Evolutionary conservation across 352 stramenopile genomes (phyloP).

Genomic region (Blastocystis sp.): DNA sequence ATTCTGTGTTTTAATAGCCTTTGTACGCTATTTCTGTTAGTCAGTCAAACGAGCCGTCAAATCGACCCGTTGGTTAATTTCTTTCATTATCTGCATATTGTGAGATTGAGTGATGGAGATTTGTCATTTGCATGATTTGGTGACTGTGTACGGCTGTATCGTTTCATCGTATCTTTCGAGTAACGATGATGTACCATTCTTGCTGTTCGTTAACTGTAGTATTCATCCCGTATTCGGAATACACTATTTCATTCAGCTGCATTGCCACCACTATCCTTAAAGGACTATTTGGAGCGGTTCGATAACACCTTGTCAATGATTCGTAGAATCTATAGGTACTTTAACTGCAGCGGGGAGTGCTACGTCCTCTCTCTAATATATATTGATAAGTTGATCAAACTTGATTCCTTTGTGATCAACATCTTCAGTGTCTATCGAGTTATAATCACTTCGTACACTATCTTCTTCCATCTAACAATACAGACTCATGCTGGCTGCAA

Average conservation of each 20-base stretch:
- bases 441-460: slow-evolving; percentile 79
- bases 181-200: slow-evolving; percentile 11
- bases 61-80: no score
- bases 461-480: not conserved
- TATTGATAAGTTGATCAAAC: slow-evolving; percentile 92
- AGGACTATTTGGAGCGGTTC: slow-evolving; percentile 43
- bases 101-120: slow-evolving; percentile 4
- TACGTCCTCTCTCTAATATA: slow-evolving; percentile 97
- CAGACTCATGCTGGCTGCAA: slow-evolving; percentile 88
- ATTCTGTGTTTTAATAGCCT: no score
- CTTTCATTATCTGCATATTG: no score
- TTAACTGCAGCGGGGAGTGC: slow-evolving; percentile 91
- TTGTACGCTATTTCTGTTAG: no score
- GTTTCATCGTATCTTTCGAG: slow-evolving; percentile 24
- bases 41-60: no score
- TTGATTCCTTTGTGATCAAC: slow-evolving; percentile 88
- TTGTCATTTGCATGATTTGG: slow-evolving; percentile 30
- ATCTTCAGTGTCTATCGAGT: slow-evolving; percentile 93
- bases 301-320: not conserved
- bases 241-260: slow-evolving; percentile 28
- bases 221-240: slow-evolving; percentile 35
- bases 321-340: slow-evolving; percentile 87
- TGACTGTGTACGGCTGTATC: slow-evolving; percentile 46
- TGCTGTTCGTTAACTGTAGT: not conserved
- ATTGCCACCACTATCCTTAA: slow-evolving; percentile 5